Evolutionary conservation across 257 asterid species (phyloP).

Genomic region (Gentiana macrophylla): DNA sequence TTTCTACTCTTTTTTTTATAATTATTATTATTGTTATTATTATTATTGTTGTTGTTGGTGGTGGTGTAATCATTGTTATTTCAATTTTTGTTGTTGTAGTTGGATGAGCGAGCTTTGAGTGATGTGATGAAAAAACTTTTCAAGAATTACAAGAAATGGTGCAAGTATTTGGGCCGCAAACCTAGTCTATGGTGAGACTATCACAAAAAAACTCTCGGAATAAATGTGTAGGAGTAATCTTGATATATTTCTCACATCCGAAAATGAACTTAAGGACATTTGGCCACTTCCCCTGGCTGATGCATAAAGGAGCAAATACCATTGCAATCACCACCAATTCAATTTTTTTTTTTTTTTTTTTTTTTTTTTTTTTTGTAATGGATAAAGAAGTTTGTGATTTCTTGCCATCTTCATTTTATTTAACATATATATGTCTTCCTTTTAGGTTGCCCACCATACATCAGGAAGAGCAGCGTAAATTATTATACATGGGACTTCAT

Average conservation of each 20-base stretch:
- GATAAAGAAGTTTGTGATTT: neutral
- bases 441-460: conserved; percentile 90
- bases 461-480: conserved; percentile 90
- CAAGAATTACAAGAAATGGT: conserved; percentile 94
- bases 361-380: neutral
- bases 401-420: neutral
- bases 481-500: conserved; percentile 82
- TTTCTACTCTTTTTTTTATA: no score
- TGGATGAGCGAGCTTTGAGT: conserved; percentile 88
- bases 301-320: no score
- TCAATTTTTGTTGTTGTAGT: conserved; percentile 20
- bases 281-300: no score
- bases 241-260: no score
- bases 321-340: no score
- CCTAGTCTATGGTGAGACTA: conserved; percentile 74
- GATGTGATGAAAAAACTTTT: conserved; percentile 95
- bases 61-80: neutral
- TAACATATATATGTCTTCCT: conserved; percentile 8
- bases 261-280: no score
- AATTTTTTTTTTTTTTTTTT: neutral
- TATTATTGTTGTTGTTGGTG: no score
- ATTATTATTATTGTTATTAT: no score
- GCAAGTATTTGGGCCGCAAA: conserved; percentile 93
- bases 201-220: neutral
- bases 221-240: no score